phyloP scores from a whole-genome alignment of 2,329 filamentous ascomycete genomes.

The Graphilbum ipis-grandicollis region DNA sequence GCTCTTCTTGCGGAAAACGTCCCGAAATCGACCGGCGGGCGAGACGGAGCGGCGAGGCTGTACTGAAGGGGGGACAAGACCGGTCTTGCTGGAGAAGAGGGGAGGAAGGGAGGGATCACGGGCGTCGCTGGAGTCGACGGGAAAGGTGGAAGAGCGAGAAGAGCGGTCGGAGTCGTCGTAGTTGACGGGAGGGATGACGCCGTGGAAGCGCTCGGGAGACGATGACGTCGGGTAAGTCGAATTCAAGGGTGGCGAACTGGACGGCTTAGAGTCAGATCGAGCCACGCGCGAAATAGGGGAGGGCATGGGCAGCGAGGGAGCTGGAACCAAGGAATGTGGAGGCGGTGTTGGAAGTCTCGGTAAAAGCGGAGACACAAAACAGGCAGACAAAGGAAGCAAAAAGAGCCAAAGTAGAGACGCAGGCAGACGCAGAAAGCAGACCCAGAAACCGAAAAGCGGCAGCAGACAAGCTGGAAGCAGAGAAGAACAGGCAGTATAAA shows the following conservation, averaged over 20 bases:
- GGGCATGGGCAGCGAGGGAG: neutral
- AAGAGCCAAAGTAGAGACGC: neutral
- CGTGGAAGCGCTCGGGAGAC: constrained; percentile 33
- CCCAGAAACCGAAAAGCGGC: neutral
- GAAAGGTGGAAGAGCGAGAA: constrained; percentile 21
- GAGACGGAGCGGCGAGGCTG: constrained; percentile 44
- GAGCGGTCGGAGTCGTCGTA: constrained; percentile 12
- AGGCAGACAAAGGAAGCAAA: neutral
- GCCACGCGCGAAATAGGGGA: neutral
- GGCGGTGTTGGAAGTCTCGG: neutral
- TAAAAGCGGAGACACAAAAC: neutral
- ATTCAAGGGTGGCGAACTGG: constrained; percentile 20
- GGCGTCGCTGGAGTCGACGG: constrained; percentile 15
- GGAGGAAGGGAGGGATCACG: constrained; percentile 14
- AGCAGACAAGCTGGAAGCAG: neutral
- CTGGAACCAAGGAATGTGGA: neutral
- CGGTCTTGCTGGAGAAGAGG: constrained; percentile 17
- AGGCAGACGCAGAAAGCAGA: neutral
- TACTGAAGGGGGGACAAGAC: constrained; percentile 23
- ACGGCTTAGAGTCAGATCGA: neutral
- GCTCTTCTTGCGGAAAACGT: constrained; percentile 47
- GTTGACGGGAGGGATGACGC: constrained; percentile 20
- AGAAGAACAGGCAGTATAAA: neutral
- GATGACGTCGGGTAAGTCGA: constrained; percentile 49
- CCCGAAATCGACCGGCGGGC: constrained; percentile 52